These are phyloP conservation scores for Ramaria sp. DNA, from an alignment of 768 basidiomycete genomes.

Conservation along the genomic window DNA sequence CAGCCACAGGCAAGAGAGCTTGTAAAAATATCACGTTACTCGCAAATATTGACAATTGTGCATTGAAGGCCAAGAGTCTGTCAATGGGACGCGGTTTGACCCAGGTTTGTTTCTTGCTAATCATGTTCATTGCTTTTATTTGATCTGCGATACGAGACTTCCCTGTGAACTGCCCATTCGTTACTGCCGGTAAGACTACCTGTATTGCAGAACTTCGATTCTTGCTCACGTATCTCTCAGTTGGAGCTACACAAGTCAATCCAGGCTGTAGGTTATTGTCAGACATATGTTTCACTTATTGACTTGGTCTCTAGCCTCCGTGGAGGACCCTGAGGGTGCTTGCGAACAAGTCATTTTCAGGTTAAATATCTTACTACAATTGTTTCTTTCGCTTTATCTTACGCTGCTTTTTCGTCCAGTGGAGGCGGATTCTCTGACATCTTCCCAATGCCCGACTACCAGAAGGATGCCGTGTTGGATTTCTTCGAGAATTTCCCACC, in stretches of 20 bases:
- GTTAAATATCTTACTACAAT: constrained; percentile 8
- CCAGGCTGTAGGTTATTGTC: constrained; percentile 12
- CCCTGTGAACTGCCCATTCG: constrained; percentile 33
- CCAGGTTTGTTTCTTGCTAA: constrained; percentile 15
- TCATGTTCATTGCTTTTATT: neutral
- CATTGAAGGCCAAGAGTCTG: constrained; percentile 17
- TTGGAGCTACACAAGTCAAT: constrained; percentile 29
- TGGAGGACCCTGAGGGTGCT: constrained; percentile 27
- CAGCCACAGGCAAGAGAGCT: constrained; percentile 17
- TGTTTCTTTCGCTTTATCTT: neutral
- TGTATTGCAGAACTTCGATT: neutral
- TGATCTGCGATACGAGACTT: constrained; percentile 16
- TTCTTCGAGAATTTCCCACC: constrained; percentile 12
- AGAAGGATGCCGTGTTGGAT: neutral
- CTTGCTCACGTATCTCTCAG: neutral
- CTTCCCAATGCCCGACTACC: constrained; percentile 10
- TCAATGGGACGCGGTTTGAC: constrained; percentile 24
- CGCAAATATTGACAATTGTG: neutral
- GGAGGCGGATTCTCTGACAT: constrained; percentile 10
- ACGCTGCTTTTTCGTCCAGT: constrained; percentile 10
- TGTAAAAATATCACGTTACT: neutral
- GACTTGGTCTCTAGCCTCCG: constrained; percentile 12
- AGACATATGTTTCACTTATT: neutral
- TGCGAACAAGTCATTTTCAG: constrained; percentile 26
- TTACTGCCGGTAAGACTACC: constrained; percentile 17